phyloP scores from a whole-genome alignment of 305 asterid species.

The Solanum hybrid region DNA sequence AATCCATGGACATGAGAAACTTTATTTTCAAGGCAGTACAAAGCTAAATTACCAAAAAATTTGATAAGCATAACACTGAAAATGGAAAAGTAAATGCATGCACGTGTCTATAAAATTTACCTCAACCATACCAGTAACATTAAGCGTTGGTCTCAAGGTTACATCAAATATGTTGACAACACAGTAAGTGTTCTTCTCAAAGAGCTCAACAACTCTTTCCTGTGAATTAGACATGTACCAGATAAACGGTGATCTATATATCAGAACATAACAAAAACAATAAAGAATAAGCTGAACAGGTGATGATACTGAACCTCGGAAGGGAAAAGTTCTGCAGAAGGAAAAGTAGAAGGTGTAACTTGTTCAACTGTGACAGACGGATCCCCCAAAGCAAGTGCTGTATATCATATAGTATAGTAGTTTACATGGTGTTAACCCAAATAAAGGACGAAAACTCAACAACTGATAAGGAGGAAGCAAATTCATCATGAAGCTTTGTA shows the following conservation, averaged over 20 bases:
- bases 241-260: constrained; percentile 14
- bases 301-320: constrained; percentile 48
- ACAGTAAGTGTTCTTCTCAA: constrained; percentile 81
- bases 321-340: constrained; percentile 75
- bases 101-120: constrained; percentile 21
- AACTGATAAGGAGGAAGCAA: not conserved
- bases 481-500: not conserved
- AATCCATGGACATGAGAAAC: not conserved
- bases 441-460: not conserved
- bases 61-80: not conserved
- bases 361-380: constrained; percentile 83
- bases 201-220: constrained; percentile 87
- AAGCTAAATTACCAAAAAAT: not conserved
- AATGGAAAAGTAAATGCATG: not conserved
- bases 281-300: constrained; percentile 2
- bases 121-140: constrained; percentile 82
- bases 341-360: constrained; percentile 60
- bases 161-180: constrained; percentile 98
- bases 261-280: not conserved
- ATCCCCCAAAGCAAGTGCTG: constrained; percentile 93
- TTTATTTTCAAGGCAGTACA: not conserved
- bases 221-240: constrained; percentile 50
- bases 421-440: not conserved
- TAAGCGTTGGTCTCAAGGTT: constrained; percentile 79
- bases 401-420: constrained; percentile 2